Evolutionary conservation across 164 flowering plant genomes (phyloP), one percentile per base, ranked within the genome.

Genomic region (Liquidambar formosana): DNA sequence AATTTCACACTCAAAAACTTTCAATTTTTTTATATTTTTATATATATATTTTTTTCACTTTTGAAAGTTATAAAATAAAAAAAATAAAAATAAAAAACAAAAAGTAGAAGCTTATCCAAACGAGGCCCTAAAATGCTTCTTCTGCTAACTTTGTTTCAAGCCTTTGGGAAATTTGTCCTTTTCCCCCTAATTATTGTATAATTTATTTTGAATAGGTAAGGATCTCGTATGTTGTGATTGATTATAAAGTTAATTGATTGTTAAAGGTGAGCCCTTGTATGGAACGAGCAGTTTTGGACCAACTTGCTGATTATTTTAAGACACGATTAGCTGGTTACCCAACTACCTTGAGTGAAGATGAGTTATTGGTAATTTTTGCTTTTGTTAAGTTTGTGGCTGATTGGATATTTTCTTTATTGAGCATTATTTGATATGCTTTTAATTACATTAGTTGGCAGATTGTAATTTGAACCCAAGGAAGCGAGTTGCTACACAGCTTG

Each of bases 261-360:
- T 44, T 54, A 61, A 61, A 90, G 99, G 88, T 95, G 74, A 95
- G 97, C 68, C 87, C 99, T 64, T 95, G 99, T 66, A 89, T 83
- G 87, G 99, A 95, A 73, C 78, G 90, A 65, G 99, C 99, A 48
- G 97, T 91, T 71, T 72, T 96, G 73, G 93, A 93, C 60, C 99
- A 96, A 66, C 92, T 96, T 65, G 81, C 76, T 65, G 85, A 76
- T 65, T 96, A 93, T 81, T 91, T 96, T 61, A 77, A 43, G 64
- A 65, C 71, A 67, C 85, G 99, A 33, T 77, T 93, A 5, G 86
- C 88, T 77, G 84, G 91, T 67, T 96, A 96, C 62, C 95, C 97
- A 12, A 93, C 99, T 21, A 86, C 88, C 53, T 69, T 88, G 66
- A 49, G 14, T 45, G 98, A 93, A 78, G 98, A 90, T 71, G 96